Base-by-base conservation (phyloP, 768 basidiomycete genomes). In the Suillus bovinus region DNA sequence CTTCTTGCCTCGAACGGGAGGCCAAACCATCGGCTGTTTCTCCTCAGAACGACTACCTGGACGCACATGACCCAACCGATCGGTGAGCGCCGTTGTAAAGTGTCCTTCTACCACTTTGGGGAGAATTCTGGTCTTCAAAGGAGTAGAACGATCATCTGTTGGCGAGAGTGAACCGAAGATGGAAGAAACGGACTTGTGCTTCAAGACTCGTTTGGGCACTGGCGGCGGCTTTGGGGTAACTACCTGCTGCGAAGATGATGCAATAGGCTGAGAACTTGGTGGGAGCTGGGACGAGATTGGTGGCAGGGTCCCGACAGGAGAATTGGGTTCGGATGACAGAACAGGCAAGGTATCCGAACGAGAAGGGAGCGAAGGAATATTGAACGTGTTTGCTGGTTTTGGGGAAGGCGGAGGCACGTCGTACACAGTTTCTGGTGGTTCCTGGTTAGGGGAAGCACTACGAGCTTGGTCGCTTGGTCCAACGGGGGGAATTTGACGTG, bases 281-380 rank as follows among this genome's bases (percentile, higher is more conserved):
- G 38, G 55, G 0, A 56, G 55, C 38, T 56, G 55, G 24, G 55
- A 39, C 7, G 27, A 39, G 27, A 11, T 4, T 20, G 55, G 55
- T 39, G 17, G 38, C 6, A 20, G 38, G 55, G 17, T 27, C 24
- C 38, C 29, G 38, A 24, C 24, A 39, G 36, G 55, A 11, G 38
- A 56, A 39, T 39, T 13, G 17, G 58, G 60, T 5, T 58, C 34
- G 2, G 66, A 47, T 7, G 65, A 53, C 6, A 33, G 16, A 3
- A 55, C 55, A n/a, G 63, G 62, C 27, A 62, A 27, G 2, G 36
- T 24, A 17, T 63, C 61, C 1, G 17, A 47, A 49, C 38, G 63
- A 56, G 38, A 27, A 11, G 58, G 36, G 34, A 41, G 46, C 7
- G 50, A 31, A 55, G 57, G 14, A 27, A 20, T 20, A 56, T 56